Percentiles rank a stretch among this genome's conserved stretches.
phyloP scores from a whole-genome alignment of 352 stramenopile species.

The Phytophthora idaei region DNA sequence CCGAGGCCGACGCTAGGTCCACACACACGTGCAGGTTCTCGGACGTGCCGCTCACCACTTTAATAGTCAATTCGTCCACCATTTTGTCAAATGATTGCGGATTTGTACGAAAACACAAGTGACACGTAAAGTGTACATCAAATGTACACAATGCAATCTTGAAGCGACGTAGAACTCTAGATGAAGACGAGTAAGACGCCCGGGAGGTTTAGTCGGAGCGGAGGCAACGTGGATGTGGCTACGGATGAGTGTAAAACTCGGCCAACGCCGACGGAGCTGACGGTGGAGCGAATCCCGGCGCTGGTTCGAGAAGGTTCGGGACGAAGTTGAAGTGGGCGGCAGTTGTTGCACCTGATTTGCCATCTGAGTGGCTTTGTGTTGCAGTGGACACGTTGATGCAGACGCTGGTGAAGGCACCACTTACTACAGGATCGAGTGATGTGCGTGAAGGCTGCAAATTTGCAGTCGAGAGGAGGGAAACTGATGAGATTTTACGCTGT shows the following conservation, averaged over 20 bases:
- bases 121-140: slow-evolving; percentile 8
- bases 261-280: slow-evolving; percentile 19
- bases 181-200: slow-evolving; percentile 6
- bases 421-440: slow-evolving; percentile 12
- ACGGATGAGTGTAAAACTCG: background rate
- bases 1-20: slow-evolving; percentile 50
- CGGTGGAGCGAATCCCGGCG: slow-evolving; percentile 47
- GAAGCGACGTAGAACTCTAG: slow-evolving; percentile 13
- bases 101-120: background rate
- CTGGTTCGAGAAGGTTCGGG: slow-evolving; percentile 52
- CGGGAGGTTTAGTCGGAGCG: slow-evolving; percentile 11
- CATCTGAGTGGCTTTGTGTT: background rate
- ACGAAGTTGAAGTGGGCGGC: slow-evolving; percentile 8
- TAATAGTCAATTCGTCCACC: slow-evolving; percentile 62
- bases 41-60: slow-evolving; percentile 68
- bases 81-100: slow-evolving; percentile 19
- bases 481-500: slow-evolving; percentile 2
- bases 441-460: slow-evolving; percentile 1
- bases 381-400: slow-evolving; percentile 40
- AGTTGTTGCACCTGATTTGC: slow-evolving; percentile 2
- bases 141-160: slow-evolving; percentile 21
- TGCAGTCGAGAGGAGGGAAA: background rate
- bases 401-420: slow-evolving; percentile 8
- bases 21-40: slow-evolving; percentile 61
- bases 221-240: background rate